Base-by-base conservation (phyloP, 2,329 filamentous ascomycete species). In the Aspergillus sp. region DNA sequence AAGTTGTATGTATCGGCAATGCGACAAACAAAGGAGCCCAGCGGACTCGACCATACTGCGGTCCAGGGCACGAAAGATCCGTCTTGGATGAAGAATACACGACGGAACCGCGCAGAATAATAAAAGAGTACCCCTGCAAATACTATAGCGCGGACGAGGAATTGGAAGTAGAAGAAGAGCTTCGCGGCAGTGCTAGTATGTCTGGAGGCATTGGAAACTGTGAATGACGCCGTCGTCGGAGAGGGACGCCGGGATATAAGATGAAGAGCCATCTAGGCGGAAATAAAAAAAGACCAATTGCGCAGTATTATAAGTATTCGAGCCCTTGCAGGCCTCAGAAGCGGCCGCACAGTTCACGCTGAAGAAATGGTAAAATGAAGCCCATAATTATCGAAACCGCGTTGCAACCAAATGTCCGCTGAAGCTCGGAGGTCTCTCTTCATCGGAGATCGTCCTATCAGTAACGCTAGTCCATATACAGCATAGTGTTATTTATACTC, bases 211-310 rank as follows among this genome's bases (percentile, higher is more conserved):
- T 93, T 97, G 36, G 93, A 95, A 55, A 97, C 90, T 30, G 89
- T 96, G 81, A 93, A 98, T 64, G 90, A 89, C 71, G 90, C 87
- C n/a, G 95, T 96, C 3, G 92, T 96, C 47, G 91, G 88, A 22
- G 95, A 93, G 49, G 90, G 89, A 60, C 74, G 74, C 53, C 71
- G 68, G 43, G 71, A 59, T 43, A 66, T 69, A 30, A 77, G 71
- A 57, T 68, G 84, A 42, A 83, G 83, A 63, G 89, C 81, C 88
- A 91, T 90, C 50, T 59, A 43, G 11, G 39, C 11, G 18, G 13
- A 42, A 13, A 36, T 13, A 13, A 20, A 38, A 38, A 38, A 20
- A 13, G 22, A n/a, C 32, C 44, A 50, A 50, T 45, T 44, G 36
- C 9, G 39, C 18, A 17, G 43, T 18, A 44, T 53, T 36, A 18